A percentile compares a stretch with the other conserved stretches of the same genome.
Conservation (phyloP, 805 yeast species). For the Kuraishia floccosa region DNA sequence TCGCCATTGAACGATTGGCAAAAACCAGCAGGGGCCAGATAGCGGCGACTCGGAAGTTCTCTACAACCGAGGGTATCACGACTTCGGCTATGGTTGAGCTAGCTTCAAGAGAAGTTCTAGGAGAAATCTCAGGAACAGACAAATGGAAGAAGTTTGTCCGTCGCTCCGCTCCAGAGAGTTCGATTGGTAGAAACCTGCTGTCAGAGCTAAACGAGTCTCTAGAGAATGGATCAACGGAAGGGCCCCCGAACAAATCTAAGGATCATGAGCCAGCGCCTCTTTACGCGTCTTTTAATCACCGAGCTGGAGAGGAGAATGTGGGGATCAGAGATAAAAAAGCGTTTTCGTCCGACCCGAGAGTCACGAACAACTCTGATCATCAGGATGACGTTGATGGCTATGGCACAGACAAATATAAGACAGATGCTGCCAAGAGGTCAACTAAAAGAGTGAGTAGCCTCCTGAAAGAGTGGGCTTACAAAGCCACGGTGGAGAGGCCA, state of each 20-base stretch:
- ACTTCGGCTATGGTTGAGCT: slow-evolving; percentile 66
- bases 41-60: slow-evolving; percentile 33
- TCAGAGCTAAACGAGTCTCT: slow-evolving; percentile 10
- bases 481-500: slow-evolving; percentile 21
- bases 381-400: slow-evolving; percentile 64
- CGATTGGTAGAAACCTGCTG: slow-evolving; percentile 9
- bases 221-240: slow-evolving; percentile 11
- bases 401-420: slow-evolving; percentile 57
- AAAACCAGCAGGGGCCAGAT: slow-evolving; percentile 24
- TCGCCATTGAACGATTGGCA: slow-evolving; percentile 34
- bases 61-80: slow-evolving; percentile 17
- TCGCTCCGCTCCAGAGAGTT: slow-evolving; percentile 3
- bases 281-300: slow-evolving; percentile 60
- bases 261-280: slow-evolving; percentile 18
- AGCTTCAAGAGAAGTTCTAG: slow-evolving; percentile 58
- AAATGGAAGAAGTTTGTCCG: slow-evolving; percentile 25
- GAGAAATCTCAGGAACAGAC: slow-evolving; percentile 31
- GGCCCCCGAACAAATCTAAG: too few species aligned
- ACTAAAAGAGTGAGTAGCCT: slow-evolving; percentile 43
- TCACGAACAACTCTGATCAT: slow-evolving; percentile 57
- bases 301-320: slow-evolving; percentile 79
- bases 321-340: slow-evolving; percentile 81
- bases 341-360: slow-evolving; percentile 72
- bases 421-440: slow-evolving; percentile 31
- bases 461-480: slow-evolving; percentile 42